Evolutionary conservation across 2,329 filamentous ascomycete genomes (phyloP), one percentile per base, ranked within the genome.

Genomic region (Coleophoma cylindrospora): DNA sequence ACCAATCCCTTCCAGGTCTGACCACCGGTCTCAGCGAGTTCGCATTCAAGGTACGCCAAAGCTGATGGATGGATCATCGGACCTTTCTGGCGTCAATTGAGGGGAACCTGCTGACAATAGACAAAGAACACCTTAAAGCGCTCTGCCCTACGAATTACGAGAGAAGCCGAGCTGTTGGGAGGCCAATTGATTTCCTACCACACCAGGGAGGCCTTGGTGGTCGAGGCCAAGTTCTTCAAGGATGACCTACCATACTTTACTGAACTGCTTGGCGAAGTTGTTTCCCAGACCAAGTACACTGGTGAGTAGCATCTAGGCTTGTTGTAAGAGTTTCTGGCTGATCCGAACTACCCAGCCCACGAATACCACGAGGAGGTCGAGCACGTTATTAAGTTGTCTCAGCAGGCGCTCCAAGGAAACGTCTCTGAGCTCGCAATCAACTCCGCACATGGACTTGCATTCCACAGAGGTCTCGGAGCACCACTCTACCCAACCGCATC

Each of bases 231-330:
- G 76, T 99, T 99, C 80, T 83, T 99, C 60, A 85, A 90, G 68
- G 85, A 94, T 69, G 91, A 99, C 70, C 84, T 99, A 60, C 94
- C 94, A 61, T 99, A 97, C 82, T 99, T 96, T 71, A 83, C 91
- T 65, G 94, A 99, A 78, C 80, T 99, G 59, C 81, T 99, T 61
- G 90, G 87, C 66, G 95, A 99, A 78, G 88, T 96, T 64, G 79
- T 94, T 65, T 84, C 86, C 54, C 77, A 89, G 73, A 95, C 92
- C 62, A 94, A 90, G 74, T 99, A 89, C 71, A 83, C 84, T 58
- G 77, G 84, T 87, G 73, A 73, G 82, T 70, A n/a, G 38, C 4
- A 27, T 10, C 4, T 10, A 10, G 27, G 6, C 27, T 27, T 27
- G 27, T 27, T 27, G 27, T 10, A 27, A 27, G 27, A 27, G 27